Evolutionary conservation across 345 rosid species (phyloP).

Genomic region (Eucalyptus urophylla): DNA sequence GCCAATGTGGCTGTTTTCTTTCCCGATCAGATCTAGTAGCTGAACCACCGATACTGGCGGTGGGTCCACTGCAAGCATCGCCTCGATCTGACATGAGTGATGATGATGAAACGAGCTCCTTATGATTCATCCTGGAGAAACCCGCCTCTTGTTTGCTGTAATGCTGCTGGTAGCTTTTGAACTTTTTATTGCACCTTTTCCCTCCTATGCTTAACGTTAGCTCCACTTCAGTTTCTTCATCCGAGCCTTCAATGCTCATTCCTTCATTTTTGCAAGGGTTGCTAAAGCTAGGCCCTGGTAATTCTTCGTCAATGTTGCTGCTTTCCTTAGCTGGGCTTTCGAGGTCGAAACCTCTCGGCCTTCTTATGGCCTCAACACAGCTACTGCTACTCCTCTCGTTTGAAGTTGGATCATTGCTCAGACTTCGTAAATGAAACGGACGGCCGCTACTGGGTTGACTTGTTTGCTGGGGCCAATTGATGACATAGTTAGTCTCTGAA

Average conservation of each 20-base stretch:
- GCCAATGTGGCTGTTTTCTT: conserved; percentile 62
- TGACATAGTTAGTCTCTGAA: not conserved
- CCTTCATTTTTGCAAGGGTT: not conserved
- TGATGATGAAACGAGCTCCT: conserved; percentile 8
- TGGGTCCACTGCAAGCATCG: conserved; percentile 32
- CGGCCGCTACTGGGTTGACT: conserved; percentile 1
- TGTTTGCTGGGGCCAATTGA: conserved; percentile 5
- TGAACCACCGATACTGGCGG: conserved; percentile 45
- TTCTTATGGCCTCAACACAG: conserved; percentile 16
- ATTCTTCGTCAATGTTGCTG: conserved; percentile 7
- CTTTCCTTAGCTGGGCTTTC: conserved; percentile 29
- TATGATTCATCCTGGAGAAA: not conserved
- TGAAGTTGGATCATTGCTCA: conserved; percentile 11
- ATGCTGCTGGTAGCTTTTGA: not conserved
- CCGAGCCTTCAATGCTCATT: not conserved
- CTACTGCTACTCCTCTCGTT: conserved; percentile 44
- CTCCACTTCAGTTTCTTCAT: conserved; percentile 45
- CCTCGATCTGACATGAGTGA: conserved; percentile 16
- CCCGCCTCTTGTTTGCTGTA: not conserved
- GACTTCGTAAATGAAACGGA: not conserved
- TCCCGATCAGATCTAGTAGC: conserved; percentile 45
- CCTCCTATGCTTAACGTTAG: conserved; percentile 67
- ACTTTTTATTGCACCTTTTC: conserved; percentile 2
- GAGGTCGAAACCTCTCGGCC: conserved; percentile 22
- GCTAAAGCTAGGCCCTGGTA: conserved; percentile 12